Evolutionary conservation across 257 asterid species (phyloP).

Genomic region (Schizonepeta tenuifolia): DNA sequence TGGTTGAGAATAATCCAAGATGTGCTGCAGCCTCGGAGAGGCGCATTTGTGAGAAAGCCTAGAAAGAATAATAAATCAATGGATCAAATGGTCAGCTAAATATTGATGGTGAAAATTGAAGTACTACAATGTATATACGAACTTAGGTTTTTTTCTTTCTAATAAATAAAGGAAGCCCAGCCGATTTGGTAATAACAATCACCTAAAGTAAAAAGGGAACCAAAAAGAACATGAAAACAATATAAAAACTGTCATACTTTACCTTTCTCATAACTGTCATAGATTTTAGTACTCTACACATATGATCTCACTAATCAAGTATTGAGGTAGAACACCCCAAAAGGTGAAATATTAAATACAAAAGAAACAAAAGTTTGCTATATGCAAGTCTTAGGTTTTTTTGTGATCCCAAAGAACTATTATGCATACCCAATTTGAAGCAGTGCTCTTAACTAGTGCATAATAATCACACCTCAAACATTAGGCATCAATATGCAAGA

Average conservation of each 20-base stretch:
- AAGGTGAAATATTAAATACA: constrained; percentile 16
- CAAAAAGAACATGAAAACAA: neutral
- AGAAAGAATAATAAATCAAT: constrained; percentile 32
- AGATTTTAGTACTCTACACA: constrained; percentile 20
- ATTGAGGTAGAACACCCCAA: constrained; percentile 20
- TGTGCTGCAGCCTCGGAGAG: constrained; percentile 94
- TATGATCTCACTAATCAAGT: constrained; percentile 17
- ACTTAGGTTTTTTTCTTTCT: neutral
- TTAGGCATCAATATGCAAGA: constrained; percentile 21
- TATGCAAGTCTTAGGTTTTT: constrained; percentile 1
- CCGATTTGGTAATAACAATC: constrained; percentile 1
- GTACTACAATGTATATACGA: constrained; percentile 7
- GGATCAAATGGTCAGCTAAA: constrained; percentile 24
- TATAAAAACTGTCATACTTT: constrained; percentile 11
- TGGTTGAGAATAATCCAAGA: constrained; percentile 83
- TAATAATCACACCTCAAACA: constrained; percentile 2
- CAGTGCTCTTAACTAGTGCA: neutral
- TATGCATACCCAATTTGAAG: constrained; percentile 18
- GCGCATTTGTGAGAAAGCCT: constrained; percentile 99
- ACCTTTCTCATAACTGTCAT: constrained; percentile 18
- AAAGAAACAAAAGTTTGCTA: neutral
- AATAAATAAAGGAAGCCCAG: constrained; percentile 7
- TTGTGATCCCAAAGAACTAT: constrained; percentile 11
- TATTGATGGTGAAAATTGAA: constrained; percentile 14
- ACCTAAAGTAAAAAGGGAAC: constrained; percentile 7